phyloP scores from a whole-genome alignment of 441 rosid species.

The Macaranga tanarius region DNA sequence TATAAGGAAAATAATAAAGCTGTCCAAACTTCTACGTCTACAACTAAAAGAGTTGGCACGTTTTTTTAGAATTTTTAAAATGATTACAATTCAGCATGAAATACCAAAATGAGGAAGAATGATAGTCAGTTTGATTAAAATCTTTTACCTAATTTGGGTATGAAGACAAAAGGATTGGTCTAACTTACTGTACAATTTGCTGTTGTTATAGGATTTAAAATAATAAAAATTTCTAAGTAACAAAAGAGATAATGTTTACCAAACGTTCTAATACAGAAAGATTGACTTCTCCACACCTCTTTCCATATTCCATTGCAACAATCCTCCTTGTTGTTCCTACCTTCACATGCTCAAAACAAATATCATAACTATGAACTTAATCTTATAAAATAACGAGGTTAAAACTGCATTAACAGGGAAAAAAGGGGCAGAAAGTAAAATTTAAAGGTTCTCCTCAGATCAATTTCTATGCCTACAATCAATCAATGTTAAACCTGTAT shows the following conservation, averaged over 20 bases:
- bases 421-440: background rate
- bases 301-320: conserved; percentile 75
- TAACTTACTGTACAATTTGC: no score
- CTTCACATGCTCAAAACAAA: conserved; percentile 48
- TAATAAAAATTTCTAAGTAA: background rate
- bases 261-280: conserved; percentile 67
- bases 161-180: conserved; percentile 2
- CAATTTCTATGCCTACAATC: background rate
- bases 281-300: conserved; percentile 79
- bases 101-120: background rate
- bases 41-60: no score
- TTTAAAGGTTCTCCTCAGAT: conserved; percentile 1
- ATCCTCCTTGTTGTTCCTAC: conserved; percentile 83
- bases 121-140: background rate
- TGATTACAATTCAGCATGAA: background rate
- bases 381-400: conserved; percentile 8
- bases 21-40: no score
- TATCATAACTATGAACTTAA: conserved; percentile 19
- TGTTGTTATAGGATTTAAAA: background rate
- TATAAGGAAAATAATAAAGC: background rate
- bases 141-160: background rate
- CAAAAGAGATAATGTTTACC: conserved; percentile 44
- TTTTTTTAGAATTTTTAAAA: background rate
- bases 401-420: conserved; percentile 18
- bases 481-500: background rate